phyloP scores from a whole-genome alignment of 208 protist genomes.

The Endotrypanum monterogeii region DNA sequence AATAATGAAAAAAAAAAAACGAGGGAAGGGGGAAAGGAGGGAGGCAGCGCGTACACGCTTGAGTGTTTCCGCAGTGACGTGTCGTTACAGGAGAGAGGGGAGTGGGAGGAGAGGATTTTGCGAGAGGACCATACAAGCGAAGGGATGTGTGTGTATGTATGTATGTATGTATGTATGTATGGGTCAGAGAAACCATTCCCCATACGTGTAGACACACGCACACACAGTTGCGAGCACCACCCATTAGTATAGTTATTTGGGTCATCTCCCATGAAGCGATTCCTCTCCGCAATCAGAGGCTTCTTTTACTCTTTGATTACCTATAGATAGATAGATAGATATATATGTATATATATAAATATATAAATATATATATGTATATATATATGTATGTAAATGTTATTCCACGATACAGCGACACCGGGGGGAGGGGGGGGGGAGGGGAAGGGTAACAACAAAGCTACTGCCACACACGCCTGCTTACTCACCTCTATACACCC shows the following conservation, averaged over 20 bases:
- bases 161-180: background rate
- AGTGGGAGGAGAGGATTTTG: too few species aligned
- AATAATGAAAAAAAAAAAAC: background rate
- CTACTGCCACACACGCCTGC: background rate
- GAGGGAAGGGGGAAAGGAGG: background rate
- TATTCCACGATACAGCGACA: background rate
- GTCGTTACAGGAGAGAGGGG: too few species aligned
- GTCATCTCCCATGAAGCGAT: too few species aligned
- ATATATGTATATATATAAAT: background rate
- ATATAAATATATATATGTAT: background rate
- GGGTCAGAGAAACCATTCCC: background rate
- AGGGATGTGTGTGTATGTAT: too few species aligned
- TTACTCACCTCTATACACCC: too few species aligned
- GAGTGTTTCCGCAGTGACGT: too few species aligned
- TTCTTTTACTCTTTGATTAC: too few species aligned
- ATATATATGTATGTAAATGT: background rate
- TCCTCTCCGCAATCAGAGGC: background rate
- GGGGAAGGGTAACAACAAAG: background rate
- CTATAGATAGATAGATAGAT: background rate
- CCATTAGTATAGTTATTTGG: too few species aligned
- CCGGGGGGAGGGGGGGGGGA: background rate
- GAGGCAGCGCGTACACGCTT: background rate
- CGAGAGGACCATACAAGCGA: too few species aligned
- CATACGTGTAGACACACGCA: background rate
- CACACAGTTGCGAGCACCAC: background rate